Percentiles rank a stretch among this genome's conserved stretches.
Evolutionary conservation across 192 early-diverging fungal genomes (phyloP).

Genomic region (Thamnidium elegans): DNA sequence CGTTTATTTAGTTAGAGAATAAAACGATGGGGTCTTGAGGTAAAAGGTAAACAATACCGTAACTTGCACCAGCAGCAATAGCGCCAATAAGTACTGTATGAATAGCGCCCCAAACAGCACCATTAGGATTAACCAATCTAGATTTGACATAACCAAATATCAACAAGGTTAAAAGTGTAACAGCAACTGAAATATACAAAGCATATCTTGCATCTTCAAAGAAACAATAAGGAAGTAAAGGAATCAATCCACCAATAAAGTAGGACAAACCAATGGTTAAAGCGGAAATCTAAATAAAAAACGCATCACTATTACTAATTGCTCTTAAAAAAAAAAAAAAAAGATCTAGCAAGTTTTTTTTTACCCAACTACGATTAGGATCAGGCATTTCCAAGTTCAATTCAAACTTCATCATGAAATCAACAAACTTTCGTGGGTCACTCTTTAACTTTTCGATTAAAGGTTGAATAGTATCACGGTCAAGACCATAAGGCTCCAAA

Average conservation of each 20-base stretch:
- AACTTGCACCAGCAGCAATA: conserved; percentile 42
- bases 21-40: neutral
- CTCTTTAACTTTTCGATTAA: conserved; percentile 46
- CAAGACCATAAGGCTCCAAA: conserved; percentile 62
- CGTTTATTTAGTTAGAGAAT: too few relatives aligned
- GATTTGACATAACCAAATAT: conserved; percentile 63
- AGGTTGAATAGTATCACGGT: conserved; percentile 43
- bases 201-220: conserved; percentile 39
- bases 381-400: conserved; percentile 58
- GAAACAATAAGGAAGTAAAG: conserved; percentile 58
- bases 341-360: too few relatives aligned
- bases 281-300: conserved; percentile 46
- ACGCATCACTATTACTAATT: neutral
- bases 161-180: conserved; percentile 52
- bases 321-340: neutral
- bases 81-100: conserved; percentile 48
- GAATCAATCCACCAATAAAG: conserved; percentile 64
- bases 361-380: conserved; percentile 51
- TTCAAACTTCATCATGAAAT: conserved; percentile 77
- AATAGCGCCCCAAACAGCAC: conserved; percentile 38
- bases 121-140: conserved; percentile 41
- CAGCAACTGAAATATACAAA: conserved; percentile 47
- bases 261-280: conserved; percentile 60
- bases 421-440: conserved; percentile 58
- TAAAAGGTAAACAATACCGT: conserved; percentile 28